Evolutionary conservation across 208 protist species (phyloP).

Genomic region (Leishmania tropica): DNA sequence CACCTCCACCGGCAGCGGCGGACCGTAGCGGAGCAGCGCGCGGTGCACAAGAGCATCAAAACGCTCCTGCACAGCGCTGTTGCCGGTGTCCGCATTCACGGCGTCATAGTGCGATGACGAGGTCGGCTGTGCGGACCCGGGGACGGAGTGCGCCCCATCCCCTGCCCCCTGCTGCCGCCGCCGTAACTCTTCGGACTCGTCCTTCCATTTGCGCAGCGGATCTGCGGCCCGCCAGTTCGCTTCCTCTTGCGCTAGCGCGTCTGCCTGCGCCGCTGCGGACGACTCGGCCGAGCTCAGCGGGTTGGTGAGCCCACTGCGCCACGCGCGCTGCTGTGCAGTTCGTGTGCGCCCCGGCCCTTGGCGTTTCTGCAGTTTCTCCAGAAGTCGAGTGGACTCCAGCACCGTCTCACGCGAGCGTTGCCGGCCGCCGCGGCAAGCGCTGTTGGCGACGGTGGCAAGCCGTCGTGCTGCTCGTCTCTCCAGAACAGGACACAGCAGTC

Average conservation of each 20-base stretch:
- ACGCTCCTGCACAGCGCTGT: slow-evolving; percentile 65
- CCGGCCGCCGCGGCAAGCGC: background rate
- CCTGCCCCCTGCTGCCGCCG: background rate
- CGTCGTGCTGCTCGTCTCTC: slow-evolving; percentile 14
- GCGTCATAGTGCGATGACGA: slow-evolving; percentile 38
- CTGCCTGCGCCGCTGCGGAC: slow-evolving; percentile 20
- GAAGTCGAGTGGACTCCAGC: slow-evolving; percentile 1
- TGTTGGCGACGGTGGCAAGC: slow-evolving; percentile 12
- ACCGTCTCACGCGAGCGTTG: slow-evolving; percentile 11
- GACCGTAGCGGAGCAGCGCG: slow-evolving; percentile 74
- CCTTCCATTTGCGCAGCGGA: background rate
- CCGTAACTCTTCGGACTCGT: background rate
- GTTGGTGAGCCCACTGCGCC: background rate
- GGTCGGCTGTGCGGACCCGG: background rate
- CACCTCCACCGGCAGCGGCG: slow-evolving; percentile 79
- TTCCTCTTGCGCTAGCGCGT: slow-evolving; percentile 20
- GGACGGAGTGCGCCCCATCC: background rate
- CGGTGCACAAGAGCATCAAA: slow-evolving; percentile 68
- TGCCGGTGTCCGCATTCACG: slow-evolving; percentile 53
- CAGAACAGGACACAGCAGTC: background rate
- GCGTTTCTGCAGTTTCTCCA: slow-evolving; percentile 3
- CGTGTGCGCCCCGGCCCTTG: background rate
- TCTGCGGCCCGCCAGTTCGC: slow-evolving; percentile 8
- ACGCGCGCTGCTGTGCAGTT: background rate
- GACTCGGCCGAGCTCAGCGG: background rate